Conservation (phyloP, 352 stramenopile species). For the Phytopythium mirpurense region DNA sequence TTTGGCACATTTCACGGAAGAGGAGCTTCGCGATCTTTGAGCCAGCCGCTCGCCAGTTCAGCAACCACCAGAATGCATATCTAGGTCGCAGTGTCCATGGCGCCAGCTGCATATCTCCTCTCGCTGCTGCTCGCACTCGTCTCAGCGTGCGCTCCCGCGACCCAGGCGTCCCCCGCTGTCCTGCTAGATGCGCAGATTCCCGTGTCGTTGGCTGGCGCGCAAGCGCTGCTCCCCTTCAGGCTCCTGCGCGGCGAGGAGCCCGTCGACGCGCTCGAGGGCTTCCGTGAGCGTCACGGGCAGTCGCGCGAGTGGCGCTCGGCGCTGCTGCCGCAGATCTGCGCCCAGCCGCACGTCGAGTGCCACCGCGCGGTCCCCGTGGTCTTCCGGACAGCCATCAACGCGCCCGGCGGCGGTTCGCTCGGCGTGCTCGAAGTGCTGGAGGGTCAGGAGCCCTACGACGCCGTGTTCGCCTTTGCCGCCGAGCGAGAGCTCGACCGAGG, state of each 20-base stretch:
- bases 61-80: background rate
- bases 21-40: background rate
- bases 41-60: background rate
- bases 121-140: background rate
- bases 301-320: conserved; percentile 25
- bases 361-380: conserved; percentile 28
- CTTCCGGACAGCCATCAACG: conserved; percentile 34
- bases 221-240: conserved; percentile 16
- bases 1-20: background rate
- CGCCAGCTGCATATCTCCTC: background rate
- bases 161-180: background rate
- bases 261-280: conserved; percentile 45
- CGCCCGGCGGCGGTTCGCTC: conserved; percentile 18
- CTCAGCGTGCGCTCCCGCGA: no score
- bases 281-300: conserved; percentile 33
- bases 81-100: background rate
- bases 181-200: conserved; percentile 7
- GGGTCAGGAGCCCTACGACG: conserved; percentile 43
- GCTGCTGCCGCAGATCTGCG: conserved; percentile 40
- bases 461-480: conserved; percentile 33
- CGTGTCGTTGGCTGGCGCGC: background rate
- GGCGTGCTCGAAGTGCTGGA: conserved; percentile 49
- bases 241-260: conserved; percentile 37
- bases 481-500: conserved; percentile 23
- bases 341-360: conserved; percentile 28